Percentiles rank a stretch among this genome's conserved stretches.
Evolutionary conservation across 164 flowering plant genomes (phyloP).

Genomic region (Pachysandra terminalis): DNA sequence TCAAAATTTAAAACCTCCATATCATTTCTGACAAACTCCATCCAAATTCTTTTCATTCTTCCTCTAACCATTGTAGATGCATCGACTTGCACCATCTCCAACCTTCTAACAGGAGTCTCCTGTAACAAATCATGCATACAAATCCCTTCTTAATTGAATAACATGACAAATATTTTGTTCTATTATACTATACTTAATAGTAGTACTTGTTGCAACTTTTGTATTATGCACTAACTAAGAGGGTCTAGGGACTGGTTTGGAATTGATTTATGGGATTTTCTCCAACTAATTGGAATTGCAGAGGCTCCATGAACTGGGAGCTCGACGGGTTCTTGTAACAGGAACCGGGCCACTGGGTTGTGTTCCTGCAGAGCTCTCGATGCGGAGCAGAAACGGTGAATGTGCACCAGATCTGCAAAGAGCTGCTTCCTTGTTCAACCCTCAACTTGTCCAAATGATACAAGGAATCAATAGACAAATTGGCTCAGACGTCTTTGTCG

Average conservation of each 20-base stretch:
- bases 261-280: not conserved
- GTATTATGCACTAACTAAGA: not conserved
- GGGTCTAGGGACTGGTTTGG: no score
- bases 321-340: conserved; percentile 67
- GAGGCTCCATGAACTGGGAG: conserved; percentile 66
- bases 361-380: conserved; percentile 64
- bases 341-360: conserved; percentile 90
- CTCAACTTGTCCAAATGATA: conserved; percentile 45
- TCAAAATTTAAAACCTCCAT: no score
- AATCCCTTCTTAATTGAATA: no score
- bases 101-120: no score
- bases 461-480: conserved; percentile 42
- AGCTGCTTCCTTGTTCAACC: conserved; percentile 60
- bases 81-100: no score
- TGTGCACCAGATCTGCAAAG: conserved; percentile 47
- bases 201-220: not conserved
- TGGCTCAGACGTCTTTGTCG: conserved; percentile 44
- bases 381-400: conserved; percentile 42
- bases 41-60: no score
- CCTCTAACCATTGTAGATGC: no score
- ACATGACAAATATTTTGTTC: not conserved
- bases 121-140: no score
- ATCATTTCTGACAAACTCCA: no score
- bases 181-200: no score
- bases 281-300: conserved; percentile 22